Evolutionary conservation across 2,329 filamentous ascomycete genomes (phyloP), one percentile per base, ranked within the genome.

Genomic region (Fusarium domesticum): DNA sequence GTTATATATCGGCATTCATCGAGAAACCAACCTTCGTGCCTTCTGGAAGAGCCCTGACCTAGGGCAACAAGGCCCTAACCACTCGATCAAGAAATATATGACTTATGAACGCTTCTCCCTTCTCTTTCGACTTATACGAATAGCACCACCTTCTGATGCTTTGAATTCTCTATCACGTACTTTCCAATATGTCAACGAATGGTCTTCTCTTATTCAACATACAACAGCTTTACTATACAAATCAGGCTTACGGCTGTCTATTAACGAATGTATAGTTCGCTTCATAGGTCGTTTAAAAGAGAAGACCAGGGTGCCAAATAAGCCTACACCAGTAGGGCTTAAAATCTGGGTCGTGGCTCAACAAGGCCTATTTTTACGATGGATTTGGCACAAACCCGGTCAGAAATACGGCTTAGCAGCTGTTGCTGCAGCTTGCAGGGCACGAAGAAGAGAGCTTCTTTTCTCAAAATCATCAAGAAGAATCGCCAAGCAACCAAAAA

Each of bases 1-100:
- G 14, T 42, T 42, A 28, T 46, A 46, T 40, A 42, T 46, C 15
- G 33, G 33, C 30, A 37, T 42, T 37, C 38, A 48, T 39, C 39
- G 10, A 31, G 40, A 47, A 47, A 39, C 12, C 23, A 18, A 18
- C 20, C 19, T 40, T 39, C 5, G 39, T 40, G 36, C 31, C 40
- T 37, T 39, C 34, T 47, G 36, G 40, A 35, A 33, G 45, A 38
- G 35, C 32, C 19, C 40, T 40, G 14, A 25, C 12, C 18, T 37
- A 23, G 35, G 20, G 7, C 7, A 10, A 16, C 36, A 39, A 7
- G 6, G 11, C 14, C 31, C 35, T 17, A 18, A 10, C 12, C 39
- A 42, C 30, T 17, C 34, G 18, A 47, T 47, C 12, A 20, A 35
- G 19, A 39, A 39, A 36, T 47, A 43, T 20, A 47, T 47, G 32